Conservation (phyloP, 2,329 filamentous ascomycete species). For the Fusarium zealandicum region DNA sequence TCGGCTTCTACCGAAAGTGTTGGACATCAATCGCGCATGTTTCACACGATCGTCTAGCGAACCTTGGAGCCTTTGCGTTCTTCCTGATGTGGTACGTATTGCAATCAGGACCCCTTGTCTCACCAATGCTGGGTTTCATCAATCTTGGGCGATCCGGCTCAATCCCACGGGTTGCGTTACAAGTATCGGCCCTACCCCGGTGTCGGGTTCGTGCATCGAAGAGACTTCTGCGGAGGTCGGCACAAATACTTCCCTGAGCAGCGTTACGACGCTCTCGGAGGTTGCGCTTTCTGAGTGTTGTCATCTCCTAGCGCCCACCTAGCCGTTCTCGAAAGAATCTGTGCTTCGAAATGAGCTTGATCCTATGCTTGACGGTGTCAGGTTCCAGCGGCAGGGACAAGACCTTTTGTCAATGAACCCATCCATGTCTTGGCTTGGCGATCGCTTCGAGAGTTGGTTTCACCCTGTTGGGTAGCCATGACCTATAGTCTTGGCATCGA, state of each 20-base stretch:
- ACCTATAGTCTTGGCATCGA: background rate
- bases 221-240: constrained; percentile 1
- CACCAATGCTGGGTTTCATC: constrained; percentile 1
- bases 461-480: constrained; percentile 9
- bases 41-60: constrained; percentile 12
- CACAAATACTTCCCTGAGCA: background rate
- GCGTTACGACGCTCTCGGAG: background rate
- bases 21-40: constrained; percentile 15
- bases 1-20: constrained; percentile 28
- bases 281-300: no score
- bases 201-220: background rate
- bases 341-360: background rate
- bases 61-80: constrained; percentile 1
- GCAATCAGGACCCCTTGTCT: background rate
- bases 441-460: constrained; percentile 18
- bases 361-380: background rate
- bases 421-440: constrained; percentile 1
- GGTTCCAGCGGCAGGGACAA: background rate
- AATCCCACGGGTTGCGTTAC: constrained; percentile 3
- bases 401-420: constrained; percentile 9
- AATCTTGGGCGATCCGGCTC: background rate
- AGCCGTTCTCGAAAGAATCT: no score
- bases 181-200: constrained; percentile 1
- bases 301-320: no score
- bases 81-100: background rate